Evolutionary conservation across 2,329 filamentous ascomycete species (phyloP).

Genomic region (Fusarium tuaranense): DNA sequence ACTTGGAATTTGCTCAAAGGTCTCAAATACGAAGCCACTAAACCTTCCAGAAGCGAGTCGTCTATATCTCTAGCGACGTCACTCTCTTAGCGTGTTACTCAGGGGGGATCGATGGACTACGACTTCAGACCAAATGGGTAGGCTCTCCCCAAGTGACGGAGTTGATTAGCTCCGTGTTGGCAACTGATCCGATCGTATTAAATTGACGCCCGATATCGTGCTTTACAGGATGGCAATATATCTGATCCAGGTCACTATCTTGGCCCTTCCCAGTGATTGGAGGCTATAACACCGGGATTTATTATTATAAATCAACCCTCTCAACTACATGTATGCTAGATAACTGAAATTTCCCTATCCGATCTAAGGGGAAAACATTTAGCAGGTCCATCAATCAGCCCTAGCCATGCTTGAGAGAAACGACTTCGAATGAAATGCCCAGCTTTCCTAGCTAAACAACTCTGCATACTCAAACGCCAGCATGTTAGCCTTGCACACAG

Average conservation of each 20-base stretch:
- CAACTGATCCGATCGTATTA: not conserved
- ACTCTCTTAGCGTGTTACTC: not conserved
- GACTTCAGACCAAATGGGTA: not conserved
- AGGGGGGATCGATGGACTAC: no score
- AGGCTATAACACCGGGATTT: not conserved
- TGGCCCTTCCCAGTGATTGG: not conserved
- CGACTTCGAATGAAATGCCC: not conserved
- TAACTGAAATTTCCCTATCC: not conserved
- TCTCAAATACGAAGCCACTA: not conserved
- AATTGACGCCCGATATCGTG: not conserved
- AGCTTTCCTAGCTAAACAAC: not conserved
- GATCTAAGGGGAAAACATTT: accelerated
- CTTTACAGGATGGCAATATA: not conserved
- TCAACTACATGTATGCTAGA: not conserved
- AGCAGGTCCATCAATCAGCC: not conserved
- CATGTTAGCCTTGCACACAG: slow-evolving; percentile 24
- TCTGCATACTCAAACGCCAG: slow-evolving; percentile 21
- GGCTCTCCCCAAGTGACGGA: not conserved
- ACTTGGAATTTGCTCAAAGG: not conserved
- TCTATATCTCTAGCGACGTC: not conserved
- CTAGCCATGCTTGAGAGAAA: not conserved
- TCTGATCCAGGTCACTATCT: not conserved
- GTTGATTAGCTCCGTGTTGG: not conserved
- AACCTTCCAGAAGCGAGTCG: not conserved
- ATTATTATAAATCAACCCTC: not conserved